phyloP scores from a whole-genome alignment of 2,329 filamentous ascomycete genomes.

The Thyridium curvatum region DNA sequence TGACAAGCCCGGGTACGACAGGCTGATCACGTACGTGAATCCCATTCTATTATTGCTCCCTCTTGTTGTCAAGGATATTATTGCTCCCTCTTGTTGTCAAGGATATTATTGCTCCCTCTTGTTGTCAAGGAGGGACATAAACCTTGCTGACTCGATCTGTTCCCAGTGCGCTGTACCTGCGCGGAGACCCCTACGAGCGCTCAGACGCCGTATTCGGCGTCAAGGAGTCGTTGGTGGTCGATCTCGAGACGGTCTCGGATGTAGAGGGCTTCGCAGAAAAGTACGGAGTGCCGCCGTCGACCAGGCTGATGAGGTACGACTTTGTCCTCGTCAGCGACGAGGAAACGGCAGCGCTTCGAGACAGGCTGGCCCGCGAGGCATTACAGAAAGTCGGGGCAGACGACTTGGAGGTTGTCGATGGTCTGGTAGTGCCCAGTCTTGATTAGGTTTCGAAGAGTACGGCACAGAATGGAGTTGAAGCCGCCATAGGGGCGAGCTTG shows the following conservation, averaged over 20 bases:
- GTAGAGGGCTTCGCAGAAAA: no score
- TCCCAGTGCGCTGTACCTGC: conserved; percentile 53
- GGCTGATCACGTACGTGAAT: conserved; percentile 63
- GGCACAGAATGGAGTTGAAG: no score
- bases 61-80: no score
- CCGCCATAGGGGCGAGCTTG: no score
- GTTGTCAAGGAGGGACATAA: no score
- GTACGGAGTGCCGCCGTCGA: no score
- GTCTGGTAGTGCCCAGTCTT: no score
- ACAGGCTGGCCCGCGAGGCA: conserved; percentile 58
- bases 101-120: no score
- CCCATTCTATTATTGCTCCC: no score
- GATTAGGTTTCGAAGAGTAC: no score
- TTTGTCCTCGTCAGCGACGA: conserved; percentile 71
- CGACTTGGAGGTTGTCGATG: no score
- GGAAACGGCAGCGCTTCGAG: conserved; percentile 60
- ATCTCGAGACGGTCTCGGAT: conserved; percentile 37
- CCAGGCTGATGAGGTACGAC: conserved; percentile 55
- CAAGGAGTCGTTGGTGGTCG: conserved; percentile 55
- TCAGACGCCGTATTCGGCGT: conserved; percentile 67
- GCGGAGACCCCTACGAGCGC: conserved; percentile 59
- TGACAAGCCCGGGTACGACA: conserved; percentile 57
- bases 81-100: no score
- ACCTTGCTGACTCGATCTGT: background rate
- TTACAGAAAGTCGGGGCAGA: conserved; percentile 53